These are phyloP conservation scores for Populus trichocarpa DNA, from an alignment of 441 rosid species.

Conservation along the genomic window DNA sequence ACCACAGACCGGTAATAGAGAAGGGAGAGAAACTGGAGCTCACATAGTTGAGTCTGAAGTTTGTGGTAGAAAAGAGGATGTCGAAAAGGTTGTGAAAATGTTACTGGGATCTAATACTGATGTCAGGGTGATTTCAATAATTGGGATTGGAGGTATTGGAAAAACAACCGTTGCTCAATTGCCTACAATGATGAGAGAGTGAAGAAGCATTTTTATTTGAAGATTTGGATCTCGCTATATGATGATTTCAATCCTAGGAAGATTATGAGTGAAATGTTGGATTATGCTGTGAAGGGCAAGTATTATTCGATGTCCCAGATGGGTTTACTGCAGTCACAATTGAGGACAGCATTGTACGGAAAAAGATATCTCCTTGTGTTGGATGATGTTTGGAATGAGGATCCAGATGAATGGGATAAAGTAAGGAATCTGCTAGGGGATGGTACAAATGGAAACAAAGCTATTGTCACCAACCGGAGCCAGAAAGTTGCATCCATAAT, in stretches of 20 bases:
- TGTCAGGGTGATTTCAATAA: slow-evolving; percentile 4
- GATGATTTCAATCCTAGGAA: slow-evolving; percentile 14
- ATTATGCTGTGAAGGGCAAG: no score
- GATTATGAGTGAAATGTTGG: slow-evolving; percentile 3
- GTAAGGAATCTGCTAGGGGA: slow-evolving; percentile 12
- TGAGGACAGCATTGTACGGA: no score
- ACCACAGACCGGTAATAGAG: not conserved
- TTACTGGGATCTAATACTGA: slow-evolving; percentile 2
- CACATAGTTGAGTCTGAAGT: not conserved
- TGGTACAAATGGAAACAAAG: slow-evolving; percentile 24
- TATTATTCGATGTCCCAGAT: not conserved
- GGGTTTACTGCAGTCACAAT: no score
- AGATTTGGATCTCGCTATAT: slow-evolving; percentile 24
- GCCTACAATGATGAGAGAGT: slow-evolving; percentile 15
- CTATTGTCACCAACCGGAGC: slow-evolving; percentile 17
- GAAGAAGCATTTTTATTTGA: slow-evolving; percentile 14
- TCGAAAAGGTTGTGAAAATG: slow-evolving; percentile 10
- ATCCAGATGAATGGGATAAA: slow-evolving; percentile 24
- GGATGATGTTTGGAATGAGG: slow-evolving; percentile 19
- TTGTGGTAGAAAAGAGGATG: slow-evolving; percentile 22
- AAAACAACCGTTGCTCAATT: slow-evolving; percentile 30
- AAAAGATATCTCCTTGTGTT: not conserved
- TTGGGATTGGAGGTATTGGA: slow-evolving; percentile 28
- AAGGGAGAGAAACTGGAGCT: slow-evolving; percentile 16
- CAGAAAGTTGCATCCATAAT: slow-evolving; percentile 5